Base-by-base conservation (phyloP, 2,329 filamentous ascomycete species). In the Gnomoniopsis sp. region DNA sequence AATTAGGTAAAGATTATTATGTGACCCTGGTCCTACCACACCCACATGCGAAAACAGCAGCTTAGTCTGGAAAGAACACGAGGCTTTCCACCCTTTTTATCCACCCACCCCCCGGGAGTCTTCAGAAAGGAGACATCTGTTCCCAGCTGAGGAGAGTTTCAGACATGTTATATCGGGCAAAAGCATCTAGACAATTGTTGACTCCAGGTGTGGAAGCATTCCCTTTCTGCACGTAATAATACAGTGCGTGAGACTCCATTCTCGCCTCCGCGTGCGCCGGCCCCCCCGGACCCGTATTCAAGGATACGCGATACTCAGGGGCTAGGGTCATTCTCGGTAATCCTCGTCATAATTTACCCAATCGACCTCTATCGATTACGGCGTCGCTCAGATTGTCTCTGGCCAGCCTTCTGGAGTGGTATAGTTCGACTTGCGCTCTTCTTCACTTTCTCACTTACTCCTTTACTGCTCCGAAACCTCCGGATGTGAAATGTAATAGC, bases 291-390 rank as follows among this genome's bases (percentile, higher is more conserved):
- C 43, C 43, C 43, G 43, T 44, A 44, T 44, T 44, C 43, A 44
- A 19, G 19, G 15, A 44, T 19, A 19, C 43, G 17, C 17, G 43
- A 19, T 44, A 19, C 19, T 44, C 43, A 44, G 43, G 43, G 43
- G 43, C 43, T 44, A 44, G 43, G 43, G 19, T n/a, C 43, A 10
- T 44, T 44, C 43, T 44, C 43, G 43, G 43, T 19, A 44, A 55
- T 30, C 53, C 53, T 55, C 53, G 34, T 43, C 44, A 49, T 41
- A 49, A 49, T 55, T 49, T 49, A 30, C 53, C 46, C 36, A 41
- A 38, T 30, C 44, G 44, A 19, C 49, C 15, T 41, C 30, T 38
- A 22, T 23, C 33, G 49, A 19, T 52, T 33, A 17, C 15, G 21
- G 21, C 17, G 33, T 41, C 15, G n/a, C 33, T 23, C 17, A 15